Evolutionary conservation across 2,329 filamentous ascomycete species (phyloP).

Genomic region (Rhexocercosporidium sp.): DNA sequence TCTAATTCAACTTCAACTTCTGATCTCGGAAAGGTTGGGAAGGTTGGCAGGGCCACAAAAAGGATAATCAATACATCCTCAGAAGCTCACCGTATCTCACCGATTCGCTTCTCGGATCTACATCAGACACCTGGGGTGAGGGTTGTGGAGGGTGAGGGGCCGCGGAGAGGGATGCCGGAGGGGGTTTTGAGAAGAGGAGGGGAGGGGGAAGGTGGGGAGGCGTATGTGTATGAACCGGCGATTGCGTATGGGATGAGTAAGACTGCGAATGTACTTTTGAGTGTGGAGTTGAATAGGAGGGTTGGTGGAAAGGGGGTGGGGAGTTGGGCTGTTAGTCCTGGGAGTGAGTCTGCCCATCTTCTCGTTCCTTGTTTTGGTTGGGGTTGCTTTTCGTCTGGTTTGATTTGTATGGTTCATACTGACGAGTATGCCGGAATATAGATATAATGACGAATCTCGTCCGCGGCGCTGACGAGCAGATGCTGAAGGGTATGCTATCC

Average conservation of each 20-base stretch:
- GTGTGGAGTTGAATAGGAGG: constrained; percentile 25
- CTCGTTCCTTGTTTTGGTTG: not conserved
- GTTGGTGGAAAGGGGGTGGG: constrained; percentile 7
- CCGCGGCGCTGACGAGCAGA: constrained; percentile 28
- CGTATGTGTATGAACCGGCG: constrained; percentile 17
- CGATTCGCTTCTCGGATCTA: constrained; percentile 40
- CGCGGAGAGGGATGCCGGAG: constrained; percentile 40
- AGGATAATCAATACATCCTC: constrained; percentile 26
- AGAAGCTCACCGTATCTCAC: constrained; percentile 32
- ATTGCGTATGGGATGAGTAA: constrained; percentile 52
- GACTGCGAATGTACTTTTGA: constrained; percentile 47
- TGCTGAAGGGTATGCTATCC: not conserved
- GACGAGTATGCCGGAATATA: constrained; percentile 32
- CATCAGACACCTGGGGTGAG: constrained; percentile 31
- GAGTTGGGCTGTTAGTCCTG: constrained; percentile 31
- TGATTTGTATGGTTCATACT: not conserved
- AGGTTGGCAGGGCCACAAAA: not conserved
- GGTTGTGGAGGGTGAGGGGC: constrained; percentile 43
- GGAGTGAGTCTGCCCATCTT: constrained; percentile 22
- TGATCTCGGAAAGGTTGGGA: too few species aligned
- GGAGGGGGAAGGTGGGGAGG: not conserved
- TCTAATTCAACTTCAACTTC: not conserved
- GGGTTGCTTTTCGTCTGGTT: too few species aligned
- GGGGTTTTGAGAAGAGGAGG: constrained; percentile 26
- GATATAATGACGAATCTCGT: constrained; percentile 41